Percentiles rank a stretch among this genome's conserved stretches.
Evolutionary conservation across 1,139 yeast species (phyloP).

Genomic region (Nematodospora anomalae): DNA sequence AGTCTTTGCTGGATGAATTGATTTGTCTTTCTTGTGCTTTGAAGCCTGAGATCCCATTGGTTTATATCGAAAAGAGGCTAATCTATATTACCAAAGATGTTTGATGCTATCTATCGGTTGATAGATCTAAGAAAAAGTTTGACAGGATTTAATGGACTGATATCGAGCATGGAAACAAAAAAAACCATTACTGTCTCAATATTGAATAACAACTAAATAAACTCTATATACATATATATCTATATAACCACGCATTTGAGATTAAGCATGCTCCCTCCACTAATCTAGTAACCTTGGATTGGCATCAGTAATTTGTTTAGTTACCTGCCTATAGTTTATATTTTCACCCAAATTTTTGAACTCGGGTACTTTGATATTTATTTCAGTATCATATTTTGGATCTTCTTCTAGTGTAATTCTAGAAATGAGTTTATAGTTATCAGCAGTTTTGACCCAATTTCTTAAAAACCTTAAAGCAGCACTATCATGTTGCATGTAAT

Average conservation of each 20-base stretch:
- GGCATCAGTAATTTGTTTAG: conserved; percentile 19
- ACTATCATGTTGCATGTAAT: conserved; percentile 42
- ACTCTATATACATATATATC: conserved; percentile 6
- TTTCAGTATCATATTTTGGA: conserved; percentile 20
- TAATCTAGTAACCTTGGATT: conserved; percentile 13
- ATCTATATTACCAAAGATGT: no score
- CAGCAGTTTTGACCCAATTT: conserved; percentile 33
- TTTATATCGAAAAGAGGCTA: no score
- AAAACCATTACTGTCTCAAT: no score
- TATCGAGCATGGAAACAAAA: no score
- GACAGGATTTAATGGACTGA: no score
- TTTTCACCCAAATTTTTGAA: conserved; percentile 30
- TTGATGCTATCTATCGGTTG: no score
- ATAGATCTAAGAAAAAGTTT: no score
- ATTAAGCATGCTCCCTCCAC: not conserved
- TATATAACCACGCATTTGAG: conserved; percentile 1
- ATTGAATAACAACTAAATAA: no score
- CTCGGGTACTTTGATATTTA: conserved; percentile 25
- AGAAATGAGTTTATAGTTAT: conserved; percentile 22
- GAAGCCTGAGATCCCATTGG: conserved; percentile 8
- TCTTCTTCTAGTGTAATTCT: conserved; percentile 21
- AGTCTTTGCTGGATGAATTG: not conserved
- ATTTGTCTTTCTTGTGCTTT: conserved; percentile 2
- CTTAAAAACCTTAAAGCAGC: conserved; percentile 34
- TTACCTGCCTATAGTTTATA: conserved; percentile 28